A percentile compares a stretch with the other conserved stretches of the same genome.
These are phyloP conservation scores for Albugo candida DNA, from an alignment of 352 stramenopile genomes.

Conservation along the genomic window DNA sequence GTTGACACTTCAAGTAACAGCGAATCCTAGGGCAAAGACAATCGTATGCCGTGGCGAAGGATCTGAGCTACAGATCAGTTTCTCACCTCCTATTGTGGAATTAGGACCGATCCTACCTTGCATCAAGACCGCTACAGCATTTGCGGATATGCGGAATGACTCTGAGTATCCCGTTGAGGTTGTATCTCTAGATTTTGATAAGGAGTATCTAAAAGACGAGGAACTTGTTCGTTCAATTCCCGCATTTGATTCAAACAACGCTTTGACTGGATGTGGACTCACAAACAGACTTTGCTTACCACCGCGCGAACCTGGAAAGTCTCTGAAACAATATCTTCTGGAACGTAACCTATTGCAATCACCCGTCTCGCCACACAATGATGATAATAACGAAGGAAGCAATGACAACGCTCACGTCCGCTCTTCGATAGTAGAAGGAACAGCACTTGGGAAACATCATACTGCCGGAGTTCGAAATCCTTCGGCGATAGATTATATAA, in stretches of 20 bases:
- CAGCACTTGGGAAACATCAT: not conserved
- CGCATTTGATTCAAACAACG: slow-evolving; percentile 39
- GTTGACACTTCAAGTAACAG: slow-evolving; percentile 71
- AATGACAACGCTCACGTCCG: not conserved
- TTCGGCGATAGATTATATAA: slow-evolving; percentile 39
- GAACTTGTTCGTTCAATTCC: slow-evolving; percentile 34
- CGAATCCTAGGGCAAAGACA: slow-evolving; percentile 57
- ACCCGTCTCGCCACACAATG: not conserved
- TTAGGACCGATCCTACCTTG: slow-evolving; percentile 79
- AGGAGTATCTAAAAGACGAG: slow-evolving; percentile 71
- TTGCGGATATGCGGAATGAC: slow-evolving; percentile 75
- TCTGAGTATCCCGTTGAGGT: slow-evolving; percentile 81
- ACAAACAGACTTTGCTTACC: slow-evolving; percentile 27
- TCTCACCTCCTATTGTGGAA: slow-evolving; percentile 61
- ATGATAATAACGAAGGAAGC: not conserved
- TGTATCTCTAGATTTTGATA: slow-evolving; percentile 81
- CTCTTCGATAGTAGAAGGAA: not conserved
- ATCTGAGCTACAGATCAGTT: slow-evolving; percentile 51
- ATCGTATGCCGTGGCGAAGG: slow-evolving; percentile 68
- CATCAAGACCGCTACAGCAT: slow-evolving; percentile 14
- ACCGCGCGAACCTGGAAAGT: slow-evolving; percentile 28
- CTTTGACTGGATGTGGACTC: slow-evolving; percentile 10
- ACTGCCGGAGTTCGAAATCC: not conserved
- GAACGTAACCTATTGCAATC: slow-evolving; percentile 18
- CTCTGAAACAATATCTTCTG: slow-evolving; percentile 31